These are phyloP conservation scores for Caloboletus firmus DNA, from an alignment of 1,284 basidiomycete genomes.

Conservation along the genomic window DNA sequence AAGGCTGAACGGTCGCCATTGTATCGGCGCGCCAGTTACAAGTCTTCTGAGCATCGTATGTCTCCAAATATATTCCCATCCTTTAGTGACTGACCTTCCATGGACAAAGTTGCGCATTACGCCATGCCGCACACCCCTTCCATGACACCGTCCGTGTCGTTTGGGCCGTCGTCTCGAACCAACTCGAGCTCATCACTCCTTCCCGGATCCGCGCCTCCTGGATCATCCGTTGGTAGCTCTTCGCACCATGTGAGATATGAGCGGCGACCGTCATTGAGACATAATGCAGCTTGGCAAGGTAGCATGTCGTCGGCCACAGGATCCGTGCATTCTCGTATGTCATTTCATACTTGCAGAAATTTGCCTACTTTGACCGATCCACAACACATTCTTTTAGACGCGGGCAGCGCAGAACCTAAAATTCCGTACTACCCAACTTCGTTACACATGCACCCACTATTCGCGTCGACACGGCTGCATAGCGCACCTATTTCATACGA, in stretches of 20 bases:
- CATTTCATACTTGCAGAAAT: slow-evolving; percentile 1
- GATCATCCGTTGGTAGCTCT: slow-evolving; percentile 31
- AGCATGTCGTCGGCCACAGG: slow-evolving; percentile 36
- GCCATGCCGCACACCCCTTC: slow-evolving; percentile 30
- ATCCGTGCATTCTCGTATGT: slow-evolving; percentile 33
- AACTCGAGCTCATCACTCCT: slow-evolving; percentile 48
- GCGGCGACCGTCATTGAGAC: slow-evolving; percentile 42
- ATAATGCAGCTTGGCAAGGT: slow-evolving; percentile 47
- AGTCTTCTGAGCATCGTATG: too few relatives aligned
- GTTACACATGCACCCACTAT: slow-evolving; percentile 62
- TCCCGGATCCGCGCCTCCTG: slow-evolving; percentile 32
- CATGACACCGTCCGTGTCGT: slow-evolving; percentile 35
- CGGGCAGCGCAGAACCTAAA: slow-evolving; percentile 28
- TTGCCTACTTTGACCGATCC: slow-evolving; percentile 13
- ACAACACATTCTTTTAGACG: slow-evolving; percentile 16
- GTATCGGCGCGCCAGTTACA: too few relatives aligned
- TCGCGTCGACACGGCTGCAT: slow-evolving; percentile 53
- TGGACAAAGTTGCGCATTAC: slow-evolving; percentile 30
- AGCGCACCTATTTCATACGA: slow-evolving; percentile 64
- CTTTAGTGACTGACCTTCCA: neutral
- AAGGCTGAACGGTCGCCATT: too few relatives aligned
- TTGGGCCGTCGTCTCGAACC: slow-evolving; percentile 44
- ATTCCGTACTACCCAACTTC: slow-evolving; percentile 32
- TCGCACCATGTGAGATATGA: slow-evolving; percentile 34
- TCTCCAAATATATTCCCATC: slow-evolving; percentile 1